These are phyloP conservation scores for Lepidium sativum DNA, from an alignment of 345 rosid genomes.

Conservation along the genomic window DNA sequence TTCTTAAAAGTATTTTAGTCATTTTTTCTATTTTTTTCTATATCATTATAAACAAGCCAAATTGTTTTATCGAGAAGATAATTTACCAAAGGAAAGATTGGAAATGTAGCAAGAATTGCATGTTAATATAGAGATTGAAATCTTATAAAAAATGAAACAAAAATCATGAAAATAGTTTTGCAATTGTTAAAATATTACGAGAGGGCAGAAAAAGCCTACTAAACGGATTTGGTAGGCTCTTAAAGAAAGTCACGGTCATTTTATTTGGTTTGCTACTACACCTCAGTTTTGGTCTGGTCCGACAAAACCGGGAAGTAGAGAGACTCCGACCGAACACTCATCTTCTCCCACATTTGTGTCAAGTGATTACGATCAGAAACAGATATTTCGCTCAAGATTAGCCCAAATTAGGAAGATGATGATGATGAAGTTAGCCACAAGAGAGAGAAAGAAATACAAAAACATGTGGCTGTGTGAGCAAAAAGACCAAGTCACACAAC, in stretches of 20 bases:
- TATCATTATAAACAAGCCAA: too few species aligned
- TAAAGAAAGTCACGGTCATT: background rate
- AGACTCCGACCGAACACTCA: constrained; percentile 13
- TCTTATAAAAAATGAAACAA: too few species aligned
- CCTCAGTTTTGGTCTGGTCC: background rate
- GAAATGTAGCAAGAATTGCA: too few species aligned
- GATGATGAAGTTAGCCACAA: constrained; percentile 17
- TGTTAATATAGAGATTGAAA: too few species aligned
- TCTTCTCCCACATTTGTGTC: constrained; percentile 6
- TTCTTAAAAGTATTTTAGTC: too few species aligned
- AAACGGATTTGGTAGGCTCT: background rate
- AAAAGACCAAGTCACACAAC: constrained; percentile 29
- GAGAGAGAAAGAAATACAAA: background rate
- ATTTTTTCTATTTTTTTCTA: too few species aligned
- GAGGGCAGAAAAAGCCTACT: background rate
- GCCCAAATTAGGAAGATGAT: constrained; percentile 10
- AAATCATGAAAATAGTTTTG: too few species aligned
- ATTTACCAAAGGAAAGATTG: too few species aligned
- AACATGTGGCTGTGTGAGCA: constrained; percentile 20
- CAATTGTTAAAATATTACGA: background rate
- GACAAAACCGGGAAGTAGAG: background rate
- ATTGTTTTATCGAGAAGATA: too few species aligned
- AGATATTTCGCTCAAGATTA: too few species aligned
- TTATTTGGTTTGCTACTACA: background rate
- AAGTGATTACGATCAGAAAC: constrained; percentile 5